Evolutionary conservation across 106 monocot species (phyloP).

Genomic region (Allium cepa): DNA sequence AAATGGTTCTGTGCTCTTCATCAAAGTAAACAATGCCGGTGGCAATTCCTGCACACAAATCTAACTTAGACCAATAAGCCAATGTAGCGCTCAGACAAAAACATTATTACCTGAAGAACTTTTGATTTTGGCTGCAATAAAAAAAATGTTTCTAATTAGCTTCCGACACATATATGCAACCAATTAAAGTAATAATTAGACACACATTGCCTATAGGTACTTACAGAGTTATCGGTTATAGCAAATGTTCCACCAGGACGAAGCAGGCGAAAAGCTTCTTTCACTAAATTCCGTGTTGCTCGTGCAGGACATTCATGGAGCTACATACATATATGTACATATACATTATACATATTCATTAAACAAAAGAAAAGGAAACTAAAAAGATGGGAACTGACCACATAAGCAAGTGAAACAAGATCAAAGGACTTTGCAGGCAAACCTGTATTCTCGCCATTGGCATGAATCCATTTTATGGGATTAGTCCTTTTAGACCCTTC

Average conservation of each 20-base stretch:
- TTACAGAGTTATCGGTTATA: constrained; percentile 74
- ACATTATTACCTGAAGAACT: constrained; percentile 56
- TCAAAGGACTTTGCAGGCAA: constrained; percentile 74
- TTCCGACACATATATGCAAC: neutral
- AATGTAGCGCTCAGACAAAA: neutral
- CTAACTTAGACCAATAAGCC: no score
- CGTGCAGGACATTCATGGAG: constrained; percentile 76
- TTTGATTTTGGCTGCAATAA: constrained; percentile 77
- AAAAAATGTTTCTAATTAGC: neutral
- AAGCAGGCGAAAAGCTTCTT: constrained; percentile 69
- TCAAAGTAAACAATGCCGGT: constrained; percentile 64
- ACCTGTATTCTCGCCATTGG: constrained; percentile 76
- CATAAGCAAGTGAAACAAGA: constrained; percentile 68
- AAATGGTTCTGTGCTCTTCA: constrained; percentile 82
- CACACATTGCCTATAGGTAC: neutral
- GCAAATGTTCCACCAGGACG: constrained; percentile 72
- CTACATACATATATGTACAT: constrained; percentile 18
- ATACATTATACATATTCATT: no score
- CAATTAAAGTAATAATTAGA: neutral
- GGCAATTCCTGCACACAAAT: constrained; percentile 46
- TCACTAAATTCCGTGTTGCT: constrained; percentile 40
- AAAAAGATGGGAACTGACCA: constrained; percentile 29
- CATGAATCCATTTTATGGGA: constrained; percentile 67
- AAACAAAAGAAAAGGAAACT: no score
- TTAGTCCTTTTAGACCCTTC: constrained; percentile 15